A percentile compares a stretch with the other conserved stretches of the same genome.
These are phyloP conservation scores for Uncinocarpus reesii DNA, from an alignment of 2,329 filamentous ascomycete genomes.

Conservation along the genomic window DNA sequence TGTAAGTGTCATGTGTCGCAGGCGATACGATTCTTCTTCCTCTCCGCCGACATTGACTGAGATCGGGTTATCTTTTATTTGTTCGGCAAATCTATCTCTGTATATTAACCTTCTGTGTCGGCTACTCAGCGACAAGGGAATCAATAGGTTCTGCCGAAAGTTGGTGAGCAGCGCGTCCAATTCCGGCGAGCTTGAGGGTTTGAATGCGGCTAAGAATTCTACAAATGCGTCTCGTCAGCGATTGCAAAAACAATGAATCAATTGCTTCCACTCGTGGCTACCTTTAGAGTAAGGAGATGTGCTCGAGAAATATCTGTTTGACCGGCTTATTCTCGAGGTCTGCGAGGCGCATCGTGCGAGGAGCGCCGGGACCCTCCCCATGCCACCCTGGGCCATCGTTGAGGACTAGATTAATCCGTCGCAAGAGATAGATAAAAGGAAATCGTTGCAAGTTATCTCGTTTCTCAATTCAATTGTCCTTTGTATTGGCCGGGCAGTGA, in stretches of 20 bases:
- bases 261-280: constrained; percentile 19
- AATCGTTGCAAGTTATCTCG: not conserved
- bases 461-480: not conserved
- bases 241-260: not conserved
- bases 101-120: constrained; percentile 34
- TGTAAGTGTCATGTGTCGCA: constrained; percentile 29
- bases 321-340: constrained; percentile 19
- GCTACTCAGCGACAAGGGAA: constrained; percentile 31
- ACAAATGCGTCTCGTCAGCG: not conserved
- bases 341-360: constrained; percentile 28
- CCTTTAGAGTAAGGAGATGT: constrained; percentile 26
- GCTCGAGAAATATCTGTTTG: constrained; percentile 23
- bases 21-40: constrained; percentile 31
- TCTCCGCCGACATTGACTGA: constrained; percentile 28
- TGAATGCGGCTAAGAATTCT: constrained; percentile 32
- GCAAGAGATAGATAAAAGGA: not conserved
- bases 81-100: constrained; percentile 27
- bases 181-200: constrained; percentile 31
- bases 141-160: constrained; percentile 38
- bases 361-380: constrained; percentile 28
- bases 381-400: constrained; percentile 32
- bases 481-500: not conserved
- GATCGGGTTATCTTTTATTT: constrained; percentile 33
- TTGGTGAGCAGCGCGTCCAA: constrained; percentile 32
- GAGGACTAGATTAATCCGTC: not conserved